Evolutionary conservation across 371 early-diverging fungal genomes (phyloP).

Genomic region (Dinochytrium kinnereticum): DNA sequence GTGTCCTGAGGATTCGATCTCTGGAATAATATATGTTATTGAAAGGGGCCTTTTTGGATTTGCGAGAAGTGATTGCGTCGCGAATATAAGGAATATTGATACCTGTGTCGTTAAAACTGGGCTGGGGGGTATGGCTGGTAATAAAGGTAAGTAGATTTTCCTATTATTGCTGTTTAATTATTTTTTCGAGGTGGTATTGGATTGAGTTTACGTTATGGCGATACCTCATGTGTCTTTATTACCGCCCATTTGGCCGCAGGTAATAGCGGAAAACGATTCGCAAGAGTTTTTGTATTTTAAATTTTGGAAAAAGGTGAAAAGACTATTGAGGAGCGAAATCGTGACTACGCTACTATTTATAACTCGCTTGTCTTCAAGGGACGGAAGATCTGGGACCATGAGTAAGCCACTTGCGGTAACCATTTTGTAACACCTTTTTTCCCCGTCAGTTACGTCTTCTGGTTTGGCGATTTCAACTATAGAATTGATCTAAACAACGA

Average conservation of each 20-base stretch:
- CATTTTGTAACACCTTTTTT: conserved; percentile 5
- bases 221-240: conserved; percentile 87
- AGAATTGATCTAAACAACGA: conserved; percentile 75
- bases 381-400: conserved; percentile 71
- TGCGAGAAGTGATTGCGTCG: conserved; percentile 68
- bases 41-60: conserved; percentile 72
- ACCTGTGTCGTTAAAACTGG: conserved; percentile 75
- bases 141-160: conserved; percentile 56
- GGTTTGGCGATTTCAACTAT: conserved; percentile 93
- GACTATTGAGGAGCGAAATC: conserved; percentile 82
- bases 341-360: conserved; percentile 81
- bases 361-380: conserved; percentile 77
- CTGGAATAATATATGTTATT: neutral
- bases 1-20: too few species aligned
- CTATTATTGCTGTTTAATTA: too few species aligned
- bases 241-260: conserved; percentile 95
- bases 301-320: conserved; percentile 59
- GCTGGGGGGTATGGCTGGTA: conserved; percentile 57
- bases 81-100: conserved; percentile 83
- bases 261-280: too few species aligned
- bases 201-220: conserved; percentile 77
- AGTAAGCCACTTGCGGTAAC: conserved; percentile 52
- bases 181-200: conserved; percentile 48
- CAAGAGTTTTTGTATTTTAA: too few species aligned
- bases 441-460: conserved; percentile 69